Base-by-base conservation (phyloP, 1,284 basidiomycete species). In the Vanrija sp. region DNA sequence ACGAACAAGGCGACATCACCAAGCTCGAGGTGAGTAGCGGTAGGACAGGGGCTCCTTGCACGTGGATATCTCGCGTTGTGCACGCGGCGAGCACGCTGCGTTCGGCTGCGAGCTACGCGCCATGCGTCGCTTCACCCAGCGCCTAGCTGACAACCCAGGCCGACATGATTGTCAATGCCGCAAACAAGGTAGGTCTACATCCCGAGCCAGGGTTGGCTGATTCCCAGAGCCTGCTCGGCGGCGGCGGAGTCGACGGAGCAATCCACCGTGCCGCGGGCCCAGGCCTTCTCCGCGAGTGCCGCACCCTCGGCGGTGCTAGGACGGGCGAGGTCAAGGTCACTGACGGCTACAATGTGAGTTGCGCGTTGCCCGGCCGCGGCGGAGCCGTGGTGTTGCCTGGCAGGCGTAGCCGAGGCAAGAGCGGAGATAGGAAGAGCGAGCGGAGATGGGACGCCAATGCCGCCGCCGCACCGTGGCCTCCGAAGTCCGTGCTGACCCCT, bases 91-190 rank as follows among this genome's bases (percentile, higher is more conserved):
- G 31, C 12, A 14, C 31, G n/a, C n/a, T n/a, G n/a, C n/a, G n/a
- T n/a, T n/a, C n/a, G n/a, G n/a, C n/a, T n/a, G n/a, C n/a, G n/a
- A n/a, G n/a, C n/a, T n/a, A n/a, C n/a, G n/a, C n/a, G n/a, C n/a
- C n/a, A n/a, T n/a, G n/a, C n/a, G n/a, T n/a, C n/a, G n/a, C n/a
- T n/a, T n/a, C n/a, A n/a, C n/a, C n/a, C n/a, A 31, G 31, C 24
- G 31, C 31, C 4, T 31, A 31, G 31, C 31, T 31, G 12, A 31
- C 49, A 44, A 7, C 15, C 4, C 47, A 75, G 73, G 64, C 88
- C 9, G 88, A 91, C 68, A 81, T 84, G 23, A 88, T 95, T 55
- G 90, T 94, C 48, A 95, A 94, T 67, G 92, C 91, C 8, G 90
- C 90, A 5, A 92, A 93, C 70, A 79, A 79, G 48, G 31, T 31